Evolutionary conservation across 2,329 filamentous ascomycete genomes (phyloP), one percentile per base, ranked within the genome.

Genomic region (Fusarium newnesense): DNA sequence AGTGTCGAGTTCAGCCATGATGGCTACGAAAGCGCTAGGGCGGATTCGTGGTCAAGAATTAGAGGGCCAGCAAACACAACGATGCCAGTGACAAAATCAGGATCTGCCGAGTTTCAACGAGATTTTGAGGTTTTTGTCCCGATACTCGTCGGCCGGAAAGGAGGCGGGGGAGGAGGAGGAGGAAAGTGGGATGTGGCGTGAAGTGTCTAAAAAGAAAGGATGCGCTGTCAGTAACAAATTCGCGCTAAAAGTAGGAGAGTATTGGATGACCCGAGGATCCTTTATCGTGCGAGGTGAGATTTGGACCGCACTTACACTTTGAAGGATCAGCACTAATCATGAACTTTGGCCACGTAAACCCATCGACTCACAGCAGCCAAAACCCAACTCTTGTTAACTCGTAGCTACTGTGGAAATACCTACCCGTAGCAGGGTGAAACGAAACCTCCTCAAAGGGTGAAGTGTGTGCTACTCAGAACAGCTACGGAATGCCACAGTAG

Each of bases 1-100:
- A 32, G 95, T 97, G 82, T 99, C 96, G 81, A 99, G 91, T 88
- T 97, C 93, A 76, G 96, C 94, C 96, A 99, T 98, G 79, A 76
- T 88, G 82, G 80, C 65, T 66, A 61, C 60, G 46, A 40, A 53
- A 69, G 64, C 64, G 71, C 70, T 43, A 42, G 37, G 19, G 46
- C 46, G 56, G 57, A 28, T 52, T 64, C 61, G 66, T 61, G 44
- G 53, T 64, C 28, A 60, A 64, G 28, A 40, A 21, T 28, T 32
- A 57, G 26, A 46, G 56, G 26, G 40, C 32, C 36, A 65, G 36
- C 21, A 43, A 52, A 54, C 34, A 52, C 40, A 40, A 36, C 19
- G 24, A 53, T 59, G 40, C 36, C 40, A 59, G 34, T n/a, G 30
- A 40, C 9, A 36, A 44, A 54, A 58, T 43, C 47, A 60, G 26